Percentiles rank a stretch among this genome's conserved stretches.
Conservation (phyloP, 257 asterid species). For the Sherardia arvensis region DNA sequence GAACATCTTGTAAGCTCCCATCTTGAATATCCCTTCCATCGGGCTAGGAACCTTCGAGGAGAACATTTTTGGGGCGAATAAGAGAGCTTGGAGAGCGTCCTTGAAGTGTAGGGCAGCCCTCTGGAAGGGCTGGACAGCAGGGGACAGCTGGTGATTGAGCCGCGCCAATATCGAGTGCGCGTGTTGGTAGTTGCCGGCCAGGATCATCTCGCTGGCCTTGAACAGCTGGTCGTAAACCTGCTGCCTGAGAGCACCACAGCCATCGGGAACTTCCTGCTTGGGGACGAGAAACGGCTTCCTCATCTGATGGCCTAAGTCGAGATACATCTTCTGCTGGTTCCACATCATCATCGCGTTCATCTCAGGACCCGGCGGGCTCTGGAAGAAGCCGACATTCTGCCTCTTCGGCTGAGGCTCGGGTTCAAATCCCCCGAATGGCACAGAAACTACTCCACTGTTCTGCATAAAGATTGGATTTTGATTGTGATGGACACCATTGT, state of each 20-base stretch:
- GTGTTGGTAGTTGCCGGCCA: slow-evolving; percentile 39
- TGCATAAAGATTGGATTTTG: neutral
- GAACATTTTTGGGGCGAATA: slow-evolving; percentile 21
- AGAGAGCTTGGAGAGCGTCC: slow-evolving; percentile 34
- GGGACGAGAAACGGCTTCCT: slow-evolving; percentile 19
- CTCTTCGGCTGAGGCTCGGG: slow-evolving; percentile 26
- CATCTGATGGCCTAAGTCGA: slow-evolving; percentile 18
- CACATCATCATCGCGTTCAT: slow-evolving; percentile 3
- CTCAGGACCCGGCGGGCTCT: slow-evolving; percentile 16
- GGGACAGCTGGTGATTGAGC: slow-evolving; percentile 48
- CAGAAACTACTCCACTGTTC: neutral
- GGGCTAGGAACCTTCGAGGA: slow-evolving; percentile 29
- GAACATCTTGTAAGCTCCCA: slow-evolving; percentile 40
- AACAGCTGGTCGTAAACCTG: slow-evolving; percentile 28
- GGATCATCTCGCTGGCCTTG: slow-evolving; percentile 36
- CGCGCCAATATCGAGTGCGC: slow-evolving; percentile 60
- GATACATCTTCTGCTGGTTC: slow-evolving; percentile 10
- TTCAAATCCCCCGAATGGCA: slow-evolving; percentile 1
- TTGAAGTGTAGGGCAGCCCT: slow-evolving; percentile 42
- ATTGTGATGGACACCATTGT: neutral
- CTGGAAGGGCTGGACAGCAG: slow-evolving; percentile 28
- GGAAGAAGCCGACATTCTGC: slow-evolving; percentile 22
- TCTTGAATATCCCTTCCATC: slow-evolving; percentile 36
- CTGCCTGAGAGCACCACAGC: slow-evolving; percentile 20
- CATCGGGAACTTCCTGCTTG: slow-evolving; percentile 27